phyloP scores from a whole-genome alignment of 768 basidiomycete species.

The Amanita rimosa region DNA sequence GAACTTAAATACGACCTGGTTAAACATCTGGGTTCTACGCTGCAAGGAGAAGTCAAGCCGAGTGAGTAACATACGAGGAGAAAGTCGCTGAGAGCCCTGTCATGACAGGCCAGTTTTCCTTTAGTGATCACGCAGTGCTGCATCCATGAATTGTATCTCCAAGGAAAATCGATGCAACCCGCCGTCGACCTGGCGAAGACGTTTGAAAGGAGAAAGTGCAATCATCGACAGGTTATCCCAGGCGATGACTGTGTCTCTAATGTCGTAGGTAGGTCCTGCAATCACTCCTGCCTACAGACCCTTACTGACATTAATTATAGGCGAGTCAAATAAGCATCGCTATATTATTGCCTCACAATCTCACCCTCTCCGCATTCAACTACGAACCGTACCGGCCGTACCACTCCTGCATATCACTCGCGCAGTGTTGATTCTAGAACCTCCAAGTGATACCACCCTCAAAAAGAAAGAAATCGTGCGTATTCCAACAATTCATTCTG shows the following conservation, averaged over 20 bases:
- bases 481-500: conserved; percentile 10
- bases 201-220: conserved; percentile 91
- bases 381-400: conserved; percentile 71
- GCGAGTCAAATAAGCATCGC: conserved; percentile 80
- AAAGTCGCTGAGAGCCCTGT: conserved; percentile 14
- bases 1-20: conserved; percentile 65
- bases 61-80: conserved; percentile 45
- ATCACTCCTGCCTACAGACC: not conserved
- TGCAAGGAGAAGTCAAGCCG: conserved; percentile 84
- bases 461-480: conserved; percentile 50
- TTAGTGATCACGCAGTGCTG: conserved; percentile 99
- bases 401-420: conserved; percentile 90
- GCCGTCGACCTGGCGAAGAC: conserved; percentile 84
- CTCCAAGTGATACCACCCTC: conserved; percentile 72
- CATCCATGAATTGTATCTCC: conserved; percentile 86
- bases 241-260: conserved; percentile 75
- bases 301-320: conserved; percentile 21
- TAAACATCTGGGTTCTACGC: conserved; percentile 63
- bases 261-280: conserved; percentile 57
- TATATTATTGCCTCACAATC: conserved; percentile 87
- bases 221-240: conserved; percentile 80
- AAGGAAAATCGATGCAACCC: conserved; percentile 61
- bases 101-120: conserved; percentile 34
- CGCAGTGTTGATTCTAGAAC: conserved; percentile 88
- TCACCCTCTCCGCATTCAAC: conserved; percentile 49